These are phyloP conservation scores for Styphnolobium japonicum DNA, from an alignment of 306 rosid species.

Conservation along the genomic window DNA sequence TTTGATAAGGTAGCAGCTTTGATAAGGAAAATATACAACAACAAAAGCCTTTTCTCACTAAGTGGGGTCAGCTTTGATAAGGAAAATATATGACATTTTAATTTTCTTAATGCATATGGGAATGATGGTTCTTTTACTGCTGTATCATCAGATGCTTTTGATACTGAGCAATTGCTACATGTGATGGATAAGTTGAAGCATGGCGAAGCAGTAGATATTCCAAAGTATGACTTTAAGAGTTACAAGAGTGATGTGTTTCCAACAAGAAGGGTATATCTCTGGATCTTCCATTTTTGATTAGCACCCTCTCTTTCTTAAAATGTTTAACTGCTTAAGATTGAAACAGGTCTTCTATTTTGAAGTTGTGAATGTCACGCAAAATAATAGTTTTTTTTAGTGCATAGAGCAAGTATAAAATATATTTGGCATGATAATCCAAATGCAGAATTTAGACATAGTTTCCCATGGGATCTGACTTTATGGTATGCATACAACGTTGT, in stretches of 20 bases:
- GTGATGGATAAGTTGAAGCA: constrained; percentile 87
- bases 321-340: background rate
- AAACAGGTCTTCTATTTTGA: background rate
- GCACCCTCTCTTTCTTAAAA: background rate
- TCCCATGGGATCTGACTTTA: background rate
- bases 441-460: background rate
- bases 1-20: background rate
- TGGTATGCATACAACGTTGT: background rate
- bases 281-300: background rate
- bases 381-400: background rate
- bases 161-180: constrained; percentile 68
- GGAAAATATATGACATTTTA: background rate
- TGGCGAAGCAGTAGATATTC: constrained; percentile 90
- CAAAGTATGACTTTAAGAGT: constrained; percentile 89
- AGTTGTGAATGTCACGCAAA: constrained; percentile 1
- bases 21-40: background rate
- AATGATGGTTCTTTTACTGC: constrained; percentile 1
- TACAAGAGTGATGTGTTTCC: constrained; percentile 67
- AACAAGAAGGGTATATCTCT: constrained; percentile 78
- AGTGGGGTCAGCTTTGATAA: no score
- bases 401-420: background rate
- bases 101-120: constrained; percentile 10
- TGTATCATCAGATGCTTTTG: constrained; percentile 83
- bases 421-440: constrained; percentile 8
- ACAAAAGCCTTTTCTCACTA: no score